phyloP scores from a whole-genome alignment of 306 rosid species.

The Castanea sativa region DNA sequence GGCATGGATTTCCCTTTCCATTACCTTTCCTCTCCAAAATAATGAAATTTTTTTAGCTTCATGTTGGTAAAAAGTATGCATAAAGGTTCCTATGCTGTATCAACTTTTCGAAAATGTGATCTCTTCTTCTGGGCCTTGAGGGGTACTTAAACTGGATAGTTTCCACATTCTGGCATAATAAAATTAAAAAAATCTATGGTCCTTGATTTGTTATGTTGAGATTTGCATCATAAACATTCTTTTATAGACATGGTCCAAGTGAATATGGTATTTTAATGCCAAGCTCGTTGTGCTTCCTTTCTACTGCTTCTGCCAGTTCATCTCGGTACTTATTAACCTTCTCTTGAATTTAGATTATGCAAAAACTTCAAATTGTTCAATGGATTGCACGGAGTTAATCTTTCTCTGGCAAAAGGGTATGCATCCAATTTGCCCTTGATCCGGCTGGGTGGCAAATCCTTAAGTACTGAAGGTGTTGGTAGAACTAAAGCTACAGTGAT shows the following conservation, averaged over 20 bases:
- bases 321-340: background rate
- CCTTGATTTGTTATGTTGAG: background rate
- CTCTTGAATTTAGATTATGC: constrained; percentile 36
- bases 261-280: background rate
- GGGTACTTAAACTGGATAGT: background rate
- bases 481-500: constrained; percentile 47
- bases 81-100: background rate
- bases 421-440: constrained; percentile 31
- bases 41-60: background rate
- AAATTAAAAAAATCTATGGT: background rate
- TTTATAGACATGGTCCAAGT: background rate
- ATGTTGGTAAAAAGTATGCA: background rate
- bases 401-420: constrained; percentile 17
- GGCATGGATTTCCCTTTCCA: background rate
- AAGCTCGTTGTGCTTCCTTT: background rate
- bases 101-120: background rate
- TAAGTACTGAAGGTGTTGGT: constrained; percentile 28
- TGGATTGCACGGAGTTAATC: constrained; percentile 26
- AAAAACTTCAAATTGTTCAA: constrained; percentile 44
- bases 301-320: background rate
- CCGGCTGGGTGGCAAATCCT: constrained; percentile 37
- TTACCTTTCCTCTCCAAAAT: background rate
- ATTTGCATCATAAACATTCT: constrained; percentile 12
- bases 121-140: background rate
- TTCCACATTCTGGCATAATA: background rate